Conservation (phyloP, 2,329 filamentous ascomycete genomes). For the Scleromitrula shiraiana region DNA sequence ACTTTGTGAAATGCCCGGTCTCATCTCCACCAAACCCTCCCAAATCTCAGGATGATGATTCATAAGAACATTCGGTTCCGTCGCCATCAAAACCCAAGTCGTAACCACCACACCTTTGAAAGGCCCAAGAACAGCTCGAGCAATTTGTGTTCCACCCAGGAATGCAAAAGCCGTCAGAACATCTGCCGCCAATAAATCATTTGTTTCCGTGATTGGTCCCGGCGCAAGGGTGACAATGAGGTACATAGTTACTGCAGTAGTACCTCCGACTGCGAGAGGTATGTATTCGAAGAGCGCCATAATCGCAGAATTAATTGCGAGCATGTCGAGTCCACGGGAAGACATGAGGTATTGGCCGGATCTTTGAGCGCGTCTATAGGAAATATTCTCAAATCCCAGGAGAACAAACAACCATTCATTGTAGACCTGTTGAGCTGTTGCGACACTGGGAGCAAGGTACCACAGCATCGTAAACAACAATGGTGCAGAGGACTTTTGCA, state of each 20-base stretch:
- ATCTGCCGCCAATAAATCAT: background rate
- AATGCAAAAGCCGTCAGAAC: background rate
- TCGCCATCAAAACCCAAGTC: slow-evolving; percentile 1
- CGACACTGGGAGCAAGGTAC: background rate
- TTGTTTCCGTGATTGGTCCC: background rate
- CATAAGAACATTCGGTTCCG: background rate
- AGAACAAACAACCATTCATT: background rate
- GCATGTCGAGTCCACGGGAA: background rate
- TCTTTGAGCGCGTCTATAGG: background rate
- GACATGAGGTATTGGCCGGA: background rate
- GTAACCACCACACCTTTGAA: slow-evolving; percentile 2
- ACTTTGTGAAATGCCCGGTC: background rate
- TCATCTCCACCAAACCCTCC: background rate
- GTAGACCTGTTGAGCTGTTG: background rate
- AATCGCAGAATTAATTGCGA: background rate
- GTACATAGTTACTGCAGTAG: background rate
- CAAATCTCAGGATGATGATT: slow-evolving; percentile 1
- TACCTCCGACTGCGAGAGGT: background rate
- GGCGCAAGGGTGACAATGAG: background rate
- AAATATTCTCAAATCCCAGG: background rate
- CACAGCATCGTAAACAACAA: background rate
- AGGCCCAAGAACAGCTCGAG: background rate
- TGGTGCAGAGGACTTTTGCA: background rate
- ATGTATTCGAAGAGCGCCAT: background rate
- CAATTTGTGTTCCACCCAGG: background rate